These are phyloP conservation scores for Glycyrrhiza uralensis DNA, from an alignment of 306 rosid genomes.

Conservation along the genomic window DNA sequence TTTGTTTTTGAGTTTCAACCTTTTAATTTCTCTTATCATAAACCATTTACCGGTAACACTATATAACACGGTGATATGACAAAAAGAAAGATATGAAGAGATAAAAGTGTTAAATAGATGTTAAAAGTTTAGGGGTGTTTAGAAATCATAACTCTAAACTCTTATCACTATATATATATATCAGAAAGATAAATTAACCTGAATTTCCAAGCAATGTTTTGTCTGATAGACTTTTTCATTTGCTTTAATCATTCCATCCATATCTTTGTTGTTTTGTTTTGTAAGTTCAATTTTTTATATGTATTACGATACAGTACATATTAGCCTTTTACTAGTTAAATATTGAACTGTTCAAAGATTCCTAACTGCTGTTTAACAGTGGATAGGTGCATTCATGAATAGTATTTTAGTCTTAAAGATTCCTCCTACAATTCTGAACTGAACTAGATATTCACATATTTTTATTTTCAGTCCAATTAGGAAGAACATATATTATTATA, in stretches of 20 bases:
- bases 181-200: conserved; percentile 8
- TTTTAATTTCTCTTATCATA: neutral
- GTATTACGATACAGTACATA: neutral
- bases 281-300: neutral
- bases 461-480: neutral
- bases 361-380: neutral
- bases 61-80: no score
- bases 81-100: no score
- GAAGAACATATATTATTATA: neutral
- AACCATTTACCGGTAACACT: neutral
- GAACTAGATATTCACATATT: neutral
- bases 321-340: neutral
- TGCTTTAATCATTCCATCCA: conserved; percentile 15
- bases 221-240: conserved; percentile 10
- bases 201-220: conserved; percentile 28
- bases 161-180: no score
- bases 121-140: no score
- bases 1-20: neutral
- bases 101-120: no score
- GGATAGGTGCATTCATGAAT: neutral
- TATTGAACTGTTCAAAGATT: neutral
- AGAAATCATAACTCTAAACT: no score
- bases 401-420: neutral
- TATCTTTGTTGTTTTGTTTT: neutral
- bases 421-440: neutral